Evolutionary conservation across 352 stramenopile species (phyloP).

Genomic region (Globisporangium okanoganense): DNA sequence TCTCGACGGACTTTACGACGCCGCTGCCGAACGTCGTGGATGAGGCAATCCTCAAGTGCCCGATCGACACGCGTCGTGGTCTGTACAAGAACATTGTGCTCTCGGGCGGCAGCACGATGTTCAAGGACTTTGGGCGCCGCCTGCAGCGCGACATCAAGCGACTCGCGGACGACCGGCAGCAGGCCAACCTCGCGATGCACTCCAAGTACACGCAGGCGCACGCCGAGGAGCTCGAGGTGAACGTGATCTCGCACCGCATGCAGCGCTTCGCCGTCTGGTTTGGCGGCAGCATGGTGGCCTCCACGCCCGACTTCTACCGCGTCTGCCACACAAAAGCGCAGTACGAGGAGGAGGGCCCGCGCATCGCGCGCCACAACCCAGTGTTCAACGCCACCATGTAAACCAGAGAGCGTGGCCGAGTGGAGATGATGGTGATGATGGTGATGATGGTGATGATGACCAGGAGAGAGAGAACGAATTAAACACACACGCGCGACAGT

Average conservation of each 20-base stretch:
- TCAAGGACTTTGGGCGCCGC: constrained; percentile 94
- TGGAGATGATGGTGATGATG: background rate
- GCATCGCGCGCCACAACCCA: constrained; percentile 93
- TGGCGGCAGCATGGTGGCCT: constrained; percentile 92
- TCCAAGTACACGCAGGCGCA: constrained; percentile 63
- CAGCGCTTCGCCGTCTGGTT: constrained; percentile 96
- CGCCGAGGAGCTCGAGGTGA: constrained; percentile 87
- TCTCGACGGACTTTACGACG: constrained; percentile 91
- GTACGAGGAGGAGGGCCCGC: constrained; percentile 95
- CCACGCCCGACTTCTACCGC: constrained; percentile 92
- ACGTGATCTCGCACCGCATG: constrained; percentile 94
- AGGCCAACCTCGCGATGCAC: constrained; percentile 80
- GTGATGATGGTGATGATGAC: background rate
- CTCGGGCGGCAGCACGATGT: constrained; percentile 95
- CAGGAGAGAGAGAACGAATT: constrained; percentile 2
- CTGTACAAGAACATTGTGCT: constrained; percentile 98
- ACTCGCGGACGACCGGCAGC: constrained; percentile 87
- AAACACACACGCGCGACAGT: background rate
- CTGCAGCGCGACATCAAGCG: constrained; percentile 95
- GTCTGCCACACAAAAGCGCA: constrained; percentile 96
- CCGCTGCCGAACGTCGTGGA: constrained; percentile 94
- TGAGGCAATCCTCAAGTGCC: constrained; percentile 93
- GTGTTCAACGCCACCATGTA: constrained; percentile 94
- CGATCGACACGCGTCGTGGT: constrained; percentile 92
- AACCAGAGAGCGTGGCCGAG: constrained; percentile 4